These are phyloP conservation scores for Peterozyma xylosa DNA, from an alignment of 805 yeast genomes.

Conservation along the genomic window DNA sequence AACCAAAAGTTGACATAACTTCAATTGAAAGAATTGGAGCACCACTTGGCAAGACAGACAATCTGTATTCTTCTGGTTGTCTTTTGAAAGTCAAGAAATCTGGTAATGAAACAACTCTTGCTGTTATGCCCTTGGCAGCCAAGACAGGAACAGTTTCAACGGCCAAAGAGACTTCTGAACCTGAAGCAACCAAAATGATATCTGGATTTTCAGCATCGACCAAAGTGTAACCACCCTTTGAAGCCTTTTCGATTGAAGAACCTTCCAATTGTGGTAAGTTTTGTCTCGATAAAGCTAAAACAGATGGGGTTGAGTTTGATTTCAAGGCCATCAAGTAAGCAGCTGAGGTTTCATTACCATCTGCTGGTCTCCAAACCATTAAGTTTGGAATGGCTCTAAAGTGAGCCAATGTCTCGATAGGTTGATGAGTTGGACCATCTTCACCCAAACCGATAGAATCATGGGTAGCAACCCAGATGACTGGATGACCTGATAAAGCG, in stretches of 20 bases:
- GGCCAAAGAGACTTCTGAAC: constrained; percentile 85
- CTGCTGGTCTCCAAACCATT: constrained; percentile 90
- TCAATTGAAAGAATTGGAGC: constrained; percentile 90
- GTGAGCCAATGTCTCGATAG: constrained; percentile 83
- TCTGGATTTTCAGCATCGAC: constrained; percentile 54
- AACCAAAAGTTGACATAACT: constrained; percentile 85
- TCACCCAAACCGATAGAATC: constrained; percentile 89
- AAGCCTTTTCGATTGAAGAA: constrained; percentile 83
- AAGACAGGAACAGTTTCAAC: constrained; percentile 78
- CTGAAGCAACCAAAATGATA: constrained; percentile 79
- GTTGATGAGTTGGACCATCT: constrained; percentile 93
- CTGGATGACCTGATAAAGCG: constrained; percentile 77
- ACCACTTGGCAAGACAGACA: constrained; percentile 90
- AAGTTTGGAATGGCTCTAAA: constrained; percentile 79
- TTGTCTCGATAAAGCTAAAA: constrained; percentile 78
- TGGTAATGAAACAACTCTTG: constrained; percentile 86
- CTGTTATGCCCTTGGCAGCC: constrained; percentile 57
- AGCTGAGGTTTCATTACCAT: constrained; percentile 84
- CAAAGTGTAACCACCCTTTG: constrained; percentile 90
- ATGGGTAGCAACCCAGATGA: constrained; percentile 84
- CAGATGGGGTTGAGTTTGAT: constrained; percentile 59
- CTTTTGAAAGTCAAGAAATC: constrained; percentile 85
- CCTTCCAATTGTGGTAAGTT: constrained; percentile 91
- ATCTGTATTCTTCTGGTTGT: constrained; percentile 74
- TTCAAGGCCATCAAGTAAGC: constrained; percentile 64